Evolutionary conservation across 495 filamentous ascomycete species (phyloP).

Genomic region (Thermochaetoides thermophila): DNA sequence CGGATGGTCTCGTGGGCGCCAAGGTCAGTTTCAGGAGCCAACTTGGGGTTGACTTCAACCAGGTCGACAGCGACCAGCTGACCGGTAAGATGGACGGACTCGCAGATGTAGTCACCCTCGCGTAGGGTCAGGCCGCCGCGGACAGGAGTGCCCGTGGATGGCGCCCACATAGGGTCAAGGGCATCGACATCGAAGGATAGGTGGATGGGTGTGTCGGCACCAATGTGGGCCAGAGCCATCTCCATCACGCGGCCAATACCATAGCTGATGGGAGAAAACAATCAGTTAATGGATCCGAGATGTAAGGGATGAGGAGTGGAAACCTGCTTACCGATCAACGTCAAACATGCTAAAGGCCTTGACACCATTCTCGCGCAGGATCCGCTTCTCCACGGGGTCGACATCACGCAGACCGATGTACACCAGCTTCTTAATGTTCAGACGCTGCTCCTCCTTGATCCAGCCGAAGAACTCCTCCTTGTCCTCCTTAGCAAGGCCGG

Average conservation of each 20-base stretch:
- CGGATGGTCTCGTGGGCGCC: conserved; percentile 80
- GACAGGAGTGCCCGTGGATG: conserved; percentile 89
- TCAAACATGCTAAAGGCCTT: conserved; percentile 98
- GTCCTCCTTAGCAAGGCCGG: conserved; percentile 63
- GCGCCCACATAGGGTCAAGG: conserved; percentile 89
- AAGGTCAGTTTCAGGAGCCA: conserved; percentile 45
- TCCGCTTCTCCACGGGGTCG: conserved; percentile 78
- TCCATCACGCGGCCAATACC: conserved; percentile 95
- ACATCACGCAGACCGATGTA: conserved; percentile 96
- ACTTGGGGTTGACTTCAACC: conserved; percentile 87
- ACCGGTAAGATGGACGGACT: conserved; percentile 88
- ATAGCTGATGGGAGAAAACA: conserved; percentile 33
- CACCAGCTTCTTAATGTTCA: conserved; percentile 72
- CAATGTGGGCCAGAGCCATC: conserved; percentile 90
- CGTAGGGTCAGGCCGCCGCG: conserved; percentile 88
- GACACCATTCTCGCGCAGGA: conserved; percentile 75
- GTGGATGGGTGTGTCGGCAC: conserved; percentile 87
- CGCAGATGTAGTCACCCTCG: conserved; percentile 96
- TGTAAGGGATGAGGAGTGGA: conserved; percentile 1
- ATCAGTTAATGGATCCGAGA: not conserved
- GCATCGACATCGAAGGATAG: conserved; percentile 96
- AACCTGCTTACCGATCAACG: conserved; percentile 62
- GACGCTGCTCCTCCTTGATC: conserved; percentile 44
- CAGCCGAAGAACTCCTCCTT: conserved; percentile 72
- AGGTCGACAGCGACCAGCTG: conserved; percentile 84